Conservation (phyloP, 2,329 filamentous ascomycete genomes). For the Verticillium longisporum region DNA sequence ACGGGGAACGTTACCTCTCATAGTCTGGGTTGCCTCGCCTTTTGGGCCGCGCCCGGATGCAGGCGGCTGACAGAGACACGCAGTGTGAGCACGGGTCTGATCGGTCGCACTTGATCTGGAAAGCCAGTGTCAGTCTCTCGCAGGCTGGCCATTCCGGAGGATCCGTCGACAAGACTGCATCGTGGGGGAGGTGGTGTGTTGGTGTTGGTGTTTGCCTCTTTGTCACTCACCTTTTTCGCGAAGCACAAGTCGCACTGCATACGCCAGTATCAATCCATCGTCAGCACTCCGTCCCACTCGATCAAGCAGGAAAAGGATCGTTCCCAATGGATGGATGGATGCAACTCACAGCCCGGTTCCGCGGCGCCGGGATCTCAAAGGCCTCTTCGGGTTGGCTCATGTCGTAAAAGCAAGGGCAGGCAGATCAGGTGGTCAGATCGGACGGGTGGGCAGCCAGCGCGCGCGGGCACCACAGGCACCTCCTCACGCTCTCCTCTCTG, state of each 20-base stretch:
- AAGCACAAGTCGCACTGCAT: constrained; percentile 1
- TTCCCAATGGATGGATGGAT: background rate
- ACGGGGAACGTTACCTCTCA: background rate
- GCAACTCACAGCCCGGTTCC: constrained; percentile 1
- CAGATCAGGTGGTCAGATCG: background rate
- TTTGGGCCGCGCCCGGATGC: background rate
- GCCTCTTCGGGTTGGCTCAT: background rate
- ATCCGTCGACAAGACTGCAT: background rate
- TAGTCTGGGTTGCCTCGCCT: constrained; percentile 1
- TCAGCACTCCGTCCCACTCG: background rate
- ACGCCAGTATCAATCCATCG: background rate
- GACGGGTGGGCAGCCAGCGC: background rate
- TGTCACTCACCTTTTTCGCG: background rate
- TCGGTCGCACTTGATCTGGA: constrained; percentile 2
- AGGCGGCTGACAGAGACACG: background rate
- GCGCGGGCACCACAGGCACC: background rate
- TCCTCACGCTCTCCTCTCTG: background rate
- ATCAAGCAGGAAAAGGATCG: background rate
- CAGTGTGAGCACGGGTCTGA: constrained; percentile 1
- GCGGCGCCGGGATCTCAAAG: constrained; percentile 2
- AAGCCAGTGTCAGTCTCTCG: background rate
- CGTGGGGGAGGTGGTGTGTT: background rate
- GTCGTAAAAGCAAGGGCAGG: background rate
- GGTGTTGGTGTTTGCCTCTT: background rate
- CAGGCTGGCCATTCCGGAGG: background rate